phyloP scores from a whole-genome alignment of 148 eudicot species.

The Amaranthus hypochondriacus region DNA sequence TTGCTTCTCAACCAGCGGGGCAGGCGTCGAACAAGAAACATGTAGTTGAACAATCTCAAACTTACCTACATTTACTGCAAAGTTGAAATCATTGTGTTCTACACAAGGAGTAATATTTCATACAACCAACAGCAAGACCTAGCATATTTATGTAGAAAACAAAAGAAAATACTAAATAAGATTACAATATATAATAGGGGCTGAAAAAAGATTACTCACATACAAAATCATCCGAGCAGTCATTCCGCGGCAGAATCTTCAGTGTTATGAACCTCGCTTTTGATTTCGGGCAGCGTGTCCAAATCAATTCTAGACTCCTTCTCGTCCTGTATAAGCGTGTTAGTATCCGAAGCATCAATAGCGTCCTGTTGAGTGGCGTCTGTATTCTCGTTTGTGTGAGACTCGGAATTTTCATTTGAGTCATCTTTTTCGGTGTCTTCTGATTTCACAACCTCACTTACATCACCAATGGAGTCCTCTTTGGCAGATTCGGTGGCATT shows the following conservation, averaged over 20 bases:
- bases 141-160: conserved; percentile 6
- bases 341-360: conserved; percentile 33
- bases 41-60: neutral
- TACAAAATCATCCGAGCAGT: conserved; percentile 12
- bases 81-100: conserved; percentile 11
- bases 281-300: conserved; percentile 58
- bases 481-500: conserved; percentile 15
- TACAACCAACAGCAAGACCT: neutral
- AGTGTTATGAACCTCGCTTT: conserved; percentile 45
- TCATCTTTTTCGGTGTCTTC: conserved; percentile 28
- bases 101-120: neutral
- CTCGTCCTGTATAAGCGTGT: no score
- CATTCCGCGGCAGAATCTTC: conserved; percentile 56
- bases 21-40: neutral
- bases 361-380: conserved; percentile 37
- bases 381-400: conserved; percentile 28
- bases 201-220: conserved; percentile 1
- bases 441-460: conserved; percentile 19
- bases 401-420: conserved; percentile 34
- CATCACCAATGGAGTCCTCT: conserved; percentile 11
- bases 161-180: conserved; percentile 2
- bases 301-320: conserved; percentile 24
- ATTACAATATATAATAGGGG: neutral
- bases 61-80: conserved; percentile 18
- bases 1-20: neutral